Base-by-base conservation (phyloP, 768 basidiomycete genomes). In the Sporobolomyces pararoseus region DNA sequence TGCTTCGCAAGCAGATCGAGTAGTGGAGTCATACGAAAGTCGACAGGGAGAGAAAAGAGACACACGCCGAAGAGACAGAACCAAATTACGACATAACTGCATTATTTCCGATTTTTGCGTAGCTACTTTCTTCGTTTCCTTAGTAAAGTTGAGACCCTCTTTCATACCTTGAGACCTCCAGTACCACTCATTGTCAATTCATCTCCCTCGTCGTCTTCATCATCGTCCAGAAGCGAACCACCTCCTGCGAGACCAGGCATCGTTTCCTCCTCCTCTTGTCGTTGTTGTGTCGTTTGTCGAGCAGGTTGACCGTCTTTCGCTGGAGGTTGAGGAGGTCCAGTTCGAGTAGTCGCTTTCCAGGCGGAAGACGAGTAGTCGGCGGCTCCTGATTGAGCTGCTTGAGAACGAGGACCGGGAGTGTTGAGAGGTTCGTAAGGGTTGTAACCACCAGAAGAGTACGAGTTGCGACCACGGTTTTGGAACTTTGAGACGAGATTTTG, bases 361-460 rank as follows among this genome's bases (percentile, higher is more conserved):
- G 72, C 67, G 25, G 47, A 51, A 13, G 58, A 69, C 23, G 53
- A 66, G 42, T 68, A 73, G 35, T 73, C 72, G 58, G 67, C 46
- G 7, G 23, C 31, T 23, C 61, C 37, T 0, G 23, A 21, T 17
- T 44, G 46, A 10, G 29, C 35, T 16, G 42, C 14, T n/a, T 17
- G n/a, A 47, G 50, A n/a, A 34, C 39, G 58, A 25, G 21, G 46
- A 27, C 2, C 21, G 51, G 67, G 60, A 39, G 64, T 14, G 19
- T 12, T 5, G 55, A 25, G 37, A 6, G 37, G 32, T 29, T 27
- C 57, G 59, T 65, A 73, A 44, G 60, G 60, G 60, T 71, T 71
- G 59, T 62, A 65, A 23, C 59, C 61, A 47, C 39, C 58, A 27
- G 34, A 53, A 19, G 35, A 47, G 47, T 52, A 32, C 34, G 35